Base-by-base conservation (phyloP, 2,329 filamentous ascomycete genomes). In the Cladophialophora exuberans region DNA sequence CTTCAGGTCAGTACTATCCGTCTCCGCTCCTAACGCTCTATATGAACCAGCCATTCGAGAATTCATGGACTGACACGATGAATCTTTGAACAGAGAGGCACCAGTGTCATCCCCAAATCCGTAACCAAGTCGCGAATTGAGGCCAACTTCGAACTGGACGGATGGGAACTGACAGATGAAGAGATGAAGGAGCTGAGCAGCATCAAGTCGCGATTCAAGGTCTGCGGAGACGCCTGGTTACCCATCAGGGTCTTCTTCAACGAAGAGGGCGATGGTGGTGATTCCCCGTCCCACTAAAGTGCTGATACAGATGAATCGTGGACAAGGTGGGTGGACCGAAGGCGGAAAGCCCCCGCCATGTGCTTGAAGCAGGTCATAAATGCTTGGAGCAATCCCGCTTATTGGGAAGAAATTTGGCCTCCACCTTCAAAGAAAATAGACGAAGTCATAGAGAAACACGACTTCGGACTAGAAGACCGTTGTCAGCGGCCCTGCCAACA, bases 21-120 rank as follows among this genome's bases (percentile, higher is more conserved):
- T 42, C 11, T 18, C 13, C 9, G 18, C 10, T 42, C 18, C n/a
- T 26, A 7, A 41, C n/a, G n/a, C n/a, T n/a, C n/a, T n/a, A n/a
- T n/a, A n/a, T n/a, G n/a, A 25, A 41, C 9, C 39, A 7, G 22
- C 22, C 6, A 9, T 30, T 41, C 22, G 15, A 30, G 20, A 22
- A 30, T 39, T 15, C 11, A 10, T 20, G 6, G n/a, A 53, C 42
- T 53, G 15, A 53, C 42, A 17, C 31, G 3, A 23, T 41, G 6
- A 26, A 39, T 17, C 28, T 26, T 6, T 11, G 18, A 41, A 35
- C 46, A 56, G 31, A 18, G 48, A 69, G 89, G 87, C 56, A 90
- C 86, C 78, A 88, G 84, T 62, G 89, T 96, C 48, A 90, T 96
- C 66, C 90, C 90, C 66, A 96, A 96, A 81, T 88, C 83, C 48